phyloP scores from a whole-genome alignment of 1,284 basidiomycete genomes.

The Cutaneotrichosporon mucoides region DNA sequence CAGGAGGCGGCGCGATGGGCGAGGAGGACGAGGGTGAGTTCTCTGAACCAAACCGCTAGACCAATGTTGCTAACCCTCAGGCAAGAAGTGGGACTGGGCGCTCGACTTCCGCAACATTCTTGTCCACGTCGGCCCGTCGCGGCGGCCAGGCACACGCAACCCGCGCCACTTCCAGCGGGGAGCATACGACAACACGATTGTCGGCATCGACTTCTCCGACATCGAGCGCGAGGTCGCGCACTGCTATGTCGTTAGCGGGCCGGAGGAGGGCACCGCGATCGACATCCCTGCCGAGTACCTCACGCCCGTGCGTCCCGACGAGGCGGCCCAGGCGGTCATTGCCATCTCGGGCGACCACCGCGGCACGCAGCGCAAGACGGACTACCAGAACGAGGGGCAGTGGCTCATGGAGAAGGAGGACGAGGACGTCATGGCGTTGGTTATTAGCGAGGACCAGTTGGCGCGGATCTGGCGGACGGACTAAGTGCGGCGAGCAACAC shows the following conservation, averaged over 20 bases:
- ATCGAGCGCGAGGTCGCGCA: conserved; percentile 13
- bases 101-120: conserved; percentile 47
- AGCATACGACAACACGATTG: conserved; percentile 29
- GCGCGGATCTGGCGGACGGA: conserved; percentile 38
- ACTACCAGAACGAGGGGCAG: conserved; percentile 33
- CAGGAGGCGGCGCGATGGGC: conserved; percentile 3
- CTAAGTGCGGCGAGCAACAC: not conserved
- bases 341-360: conserved; percentile 30
- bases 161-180: conserved; percentile 45
- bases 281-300: conserved; percentile 43
- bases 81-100: conserved; percentile 42
- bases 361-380: conserved; percentile 39
- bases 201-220: conserved; percentile 29
- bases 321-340: conserved; percentile 37
- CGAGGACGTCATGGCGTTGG: conserved; percentile 28
- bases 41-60: not conserved
- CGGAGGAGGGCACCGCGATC: conserved; percentile 23
- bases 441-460: conserved; percentile 31
- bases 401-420: conserved; percentile 46
- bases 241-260: conserved; percentile 23
- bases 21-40: not conserved
- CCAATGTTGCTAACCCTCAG: conserved; percentile 1
- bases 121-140: conserved; percentile 38
- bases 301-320: conserved; percentile 31
- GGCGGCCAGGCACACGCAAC: conserved; percentile 28